Base-by-base conservation (phyloP, 345 rosid species). In the Rhodamnia rubescens region DNA sequence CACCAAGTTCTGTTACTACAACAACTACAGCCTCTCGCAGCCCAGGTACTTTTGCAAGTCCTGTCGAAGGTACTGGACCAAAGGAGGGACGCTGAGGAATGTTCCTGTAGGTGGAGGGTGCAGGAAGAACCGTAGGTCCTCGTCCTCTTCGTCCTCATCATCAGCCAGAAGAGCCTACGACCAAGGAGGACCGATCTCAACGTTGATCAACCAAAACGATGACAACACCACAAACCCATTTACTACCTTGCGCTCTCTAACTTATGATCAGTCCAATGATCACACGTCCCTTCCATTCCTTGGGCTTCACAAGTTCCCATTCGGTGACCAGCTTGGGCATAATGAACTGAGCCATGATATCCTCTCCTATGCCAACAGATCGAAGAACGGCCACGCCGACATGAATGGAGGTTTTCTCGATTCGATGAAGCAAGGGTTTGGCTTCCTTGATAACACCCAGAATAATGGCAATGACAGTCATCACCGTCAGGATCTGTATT, bases 21-120 rank as follows among this genome's bases (percentile, higher is more conserved):
- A 97, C 94, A 97, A 97, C 88, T 97, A 97, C 92, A 97, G 99
- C 81, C 95, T 97, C 87, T 93, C 97, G 24, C 99, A 97, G 57
- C 99, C 99, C 26, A 92, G 99, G 87, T 97, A 94, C 92, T 94
- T 95, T 54, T 97, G 99, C 90, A 97, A 97, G 95, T 93, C 98
- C 84, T 97, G 99, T 87, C 90, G 96, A 88, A 94, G 99, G 92
- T 97, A 97, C 58, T 97, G 99, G 99, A 97, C 99, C 53, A 96
- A 96, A 87, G 99, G 99, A 14, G 99, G 99, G 26, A 96, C 99
- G 24, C 92, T 97, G 5, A 92, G 99, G 85, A 97, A 96, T 85
- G 95, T 97, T 80, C 99, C 99, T 32, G 99, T 97, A 7, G 99
- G 99, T 32, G 99, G 99, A 74, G 98, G 97, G 81, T 96, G 99